Percentiles rank a stretch among this genome's conserved stretches.
Conservation (phyloP, 768 basidiomycete species). For the Macrolepiota albuminosa region DNA sequence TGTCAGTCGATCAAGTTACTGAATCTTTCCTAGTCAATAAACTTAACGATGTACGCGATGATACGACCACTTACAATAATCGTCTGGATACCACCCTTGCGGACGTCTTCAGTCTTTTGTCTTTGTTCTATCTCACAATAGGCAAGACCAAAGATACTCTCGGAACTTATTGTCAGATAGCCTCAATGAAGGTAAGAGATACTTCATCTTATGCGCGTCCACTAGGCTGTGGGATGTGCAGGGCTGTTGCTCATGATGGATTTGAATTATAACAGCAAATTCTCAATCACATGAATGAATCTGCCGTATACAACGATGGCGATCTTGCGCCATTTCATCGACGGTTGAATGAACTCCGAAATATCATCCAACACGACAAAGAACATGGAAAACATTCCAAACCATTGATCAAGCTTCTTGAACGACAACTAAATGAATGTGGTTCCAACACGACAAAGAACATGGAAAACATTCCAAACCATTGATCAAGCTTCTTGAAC, state of each 20-base stretch:
- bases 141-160: constrained; percentile 94
- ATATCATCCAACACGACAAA: constrained; percentile 80
- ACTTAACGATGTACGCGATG: constrained; percentile 87
- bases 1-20: background rate
- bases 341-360: constrained; percentile 75
- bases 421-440: constrained; percentile 87
- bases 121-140: constrained; percentile 96
- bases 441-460: constrained; percentile 85
- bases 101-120: constrained; percentile 93
- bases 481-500: constrained; percentile 83
- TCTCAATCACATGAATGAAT: constrained; percentile 93
- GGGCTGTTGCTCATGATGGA: constrained; percentile 14
- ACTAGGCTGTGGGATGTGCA: background rate
- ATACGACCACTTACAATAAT: constrained; percentile 72
- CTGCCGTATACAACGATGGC: constrained; percentile 86
- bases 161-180: constrained; percentile 93
- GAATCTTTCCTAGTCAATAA: constrained; percentile 59
- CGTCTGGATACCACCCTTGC: constrained; percentile 92
- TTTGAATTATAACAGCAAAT: constrained; percentile 66
- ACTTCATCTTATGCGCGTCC: background rate
- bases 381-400: constrained; percentile 80
- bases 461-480: constrained; percentile 81
- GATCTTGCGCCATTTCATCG: constrained; percentile 86
- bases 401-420: constrained; percentile 84
- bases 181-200: constrained; percentile 86